These are phyloP conservation scores for Backusella psychrophila DNA, from an alignment of 192 early-diverging fungal genomes.

Conservation along the genomic window DNA sequence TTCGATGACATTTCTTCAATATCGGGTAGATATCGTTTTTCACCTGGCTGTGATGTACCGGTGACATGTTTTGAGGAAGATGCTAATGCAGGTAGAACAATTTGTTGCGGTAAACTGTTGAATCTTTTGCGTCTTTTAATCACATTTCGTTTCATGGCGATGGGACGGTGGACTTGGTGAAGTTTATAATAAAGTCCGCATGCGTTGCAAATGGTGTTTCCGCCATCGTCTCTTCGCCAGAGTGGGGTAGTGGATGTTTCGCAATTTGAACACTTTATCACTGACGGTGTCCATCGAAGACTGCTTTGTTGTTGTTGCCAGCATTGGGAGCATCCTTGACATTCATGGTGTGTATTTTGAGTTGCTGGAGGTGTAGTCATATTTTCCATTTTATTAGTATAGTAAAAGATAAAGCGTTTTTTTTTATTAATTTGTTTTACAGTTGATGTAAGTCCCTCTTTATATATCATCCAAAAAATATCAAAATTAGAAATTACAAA, in stretches of 20 bases:
- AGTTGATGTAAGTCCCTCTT: not conserved
- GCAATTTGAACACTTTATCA: slow-evolving; percentile 82
- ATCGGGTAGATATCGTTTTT: not conserved
- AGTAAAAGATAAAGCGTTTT: too few species aligned
- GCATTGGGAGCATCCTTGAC: slow-evolving; percentile 1
- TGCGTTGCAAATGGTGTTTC: slow-evolving; percentile 81
- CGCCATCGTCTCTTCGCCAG: slow-evolving; percentile 73
- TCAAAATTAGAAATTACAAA: not conserved
- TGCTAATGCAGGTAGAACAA: not conserved
- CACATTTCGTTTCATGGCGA: slow-evolving; percentile 71
- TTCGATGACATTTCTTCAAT: not conserved
- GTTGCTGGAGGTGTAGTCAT: not conserved
- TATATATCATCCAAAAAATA: not conserved
- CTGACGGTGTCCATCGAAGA: slow-evolving; percentile 20
- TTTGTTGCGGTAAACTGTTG: slow-evolving; percentile 1
- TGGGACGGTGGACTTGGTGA: slow-evolving; percentile 77
- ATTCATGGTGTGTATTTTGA: not conserved
- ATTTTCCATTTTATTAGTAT: not conserved
- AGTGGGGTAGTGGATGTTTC: slow-evolving; percentile 76
- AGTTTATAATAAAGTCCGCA: slow-evolving; percentile 90
- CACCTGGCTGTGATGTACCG: not conserved
- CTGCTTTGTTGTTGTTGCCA: not conserved
- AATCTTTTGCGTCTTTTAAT: slow-evolving; percentile 73
- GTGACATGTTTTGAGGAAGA: not conserved
- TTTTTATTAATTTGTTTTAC: not conserved